Evolutionary conservation across 2,329 filamentous ascomycete species (phyloP).

Genomic region (Ophiosphaerella korrae): DNA sequence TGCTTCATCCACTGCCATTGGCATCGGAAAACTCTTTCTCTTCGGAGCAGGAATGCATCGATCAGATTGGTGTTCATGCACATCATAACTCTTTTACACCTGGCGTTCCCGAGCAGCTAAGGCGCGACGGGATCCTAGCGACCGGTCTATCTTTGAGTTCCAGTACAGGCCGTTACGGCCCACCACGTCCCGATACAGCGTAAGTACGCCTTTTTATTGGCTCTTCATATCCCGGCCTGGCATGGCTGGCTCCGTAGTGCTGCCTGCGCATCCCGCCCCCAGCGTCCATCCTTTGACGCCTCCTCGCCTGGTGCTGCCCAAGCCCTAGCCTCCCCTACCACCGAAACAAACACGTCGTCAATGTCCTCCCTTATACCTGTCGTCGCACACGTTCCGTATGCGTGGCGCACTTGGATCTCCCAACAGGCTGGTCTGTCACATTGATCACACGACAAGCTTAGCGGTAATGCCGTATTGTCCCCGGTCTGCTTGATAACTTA

Average conservation of each 20-base stretch:
- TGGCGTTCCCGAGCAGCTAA: slow-evolving; percentile 54
- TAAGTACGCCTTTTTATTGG: slow-evolving; percentile 57
- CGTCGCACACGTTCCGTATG: slow-evolving; percentile 47
- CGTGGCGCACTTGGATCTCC: slow-evolving; percentile 45
- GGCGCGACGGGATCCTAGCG: slow-evolving; percentile 57
- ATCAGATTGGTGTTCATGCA: slow-evolving; percentile 52
- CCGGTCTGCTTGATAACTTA: slow-evolving; percentile 46
- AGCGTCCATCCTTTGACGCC: slow-evolving; percentile 43
- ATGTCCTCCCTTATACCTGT: slow-evolving; percentile 39
- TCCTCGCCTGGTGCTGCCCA: slow-evolving; percentile 45
- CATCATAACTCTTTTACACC: slow-evolving; percentile 51
- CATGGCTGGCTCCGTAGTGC: slow-evolving; percentile 42
- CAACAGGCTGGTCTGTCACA: slow-evolving; percentile 48
- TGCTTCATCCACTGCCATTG: slow-evolving; percentile 52
- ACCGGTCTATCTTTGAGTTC: slow-evolving; percentile 54
- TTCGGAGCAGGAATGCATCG: slow-evolving; percentile 54
- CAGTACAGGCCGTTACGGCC: slow-evolving; percentile 56
- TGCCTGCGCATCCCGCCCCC: slow-evolving; percentile 44
- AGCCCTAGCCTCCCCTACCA: slow-evolving; percentile 42
- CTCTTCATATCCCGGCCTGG: slow-evolving; percentile 35
- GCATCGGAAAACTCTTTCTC: slow-evolving; percentile 51
- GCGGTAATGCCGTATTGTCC: slow-evolving; percentile 45
- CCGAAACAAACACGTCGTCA: slow-evolving; percentile 50
- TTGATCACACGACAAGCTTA: slow-evolving; percentile 53
- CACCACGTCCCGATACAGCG: slow-evolving; percentile 60